Evolutionary conservation across 2,329 filamentous ascomycete species (phyloP).

Genomic region (Cercospora nicotianae): DNA sequence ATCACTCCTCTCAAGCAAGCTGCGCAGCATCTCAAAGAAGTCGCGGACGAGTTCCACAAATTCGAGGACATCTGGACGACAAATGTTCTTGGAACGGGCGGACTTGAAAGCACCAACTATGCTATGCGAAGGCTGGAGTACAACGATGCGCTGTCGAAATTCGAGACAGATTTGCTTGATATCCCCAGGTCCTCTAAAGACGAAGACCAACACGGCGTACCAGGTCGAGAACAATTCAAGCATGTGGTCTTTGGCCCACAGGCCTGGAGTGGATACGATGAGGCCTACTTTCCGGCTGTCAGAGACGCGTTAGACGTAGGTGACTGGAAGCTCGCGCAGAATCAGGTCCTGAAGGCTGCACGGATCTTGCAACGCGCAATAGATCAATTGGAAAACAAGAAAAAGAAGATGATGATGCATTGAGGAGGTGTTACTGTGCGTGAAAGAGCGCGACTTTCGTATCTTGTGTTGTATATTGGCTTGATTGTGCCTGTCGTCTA

Average conservation of each 20-base stretch:
- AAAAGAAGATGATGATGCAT: conserved; percentile 6
- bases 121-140: conserved; percentile 69
- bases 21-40: conserved; percentile 58
- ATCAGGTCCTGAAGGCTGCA: conserved; percentile 70
- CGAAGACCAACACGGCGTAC: conserved; percentile 50
- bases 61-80: conserved; percentile 80
- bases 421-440: not conserved
- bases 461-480: not conserved
- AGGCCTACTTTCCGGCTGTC: conserved; percentile 77
- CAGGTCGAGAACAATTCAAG: conserved; percentile 88
- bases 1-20: conserved; percentile 64
- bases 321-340: conserved; percentile 68
- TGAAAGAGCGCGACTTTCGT: not conserved
- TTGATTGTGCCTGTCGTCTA: not conserved
- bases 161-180: conserved; percentile 83
- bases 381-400: conserved; percentile 42
- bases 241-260: conserved; percentile 87
- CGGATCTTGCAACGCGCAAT: conserved; percentile 64
- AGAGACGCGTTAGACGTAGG: conserved; percentile 72
- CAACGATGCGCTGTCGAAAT: conserved; percentile 75
- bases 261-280: conserved; percentile 68
- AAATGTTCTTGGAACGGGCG: conserved; percentile 64
- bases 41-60: conserved; percentile 65
- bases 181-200: conserved; percentile 48
- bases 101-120: conserved; percentile 72